Evolutionary conservation across 2,329 filamentous ascomycete genomes (phyloP).

Genomic region (Fusarium sp.): DNA sequence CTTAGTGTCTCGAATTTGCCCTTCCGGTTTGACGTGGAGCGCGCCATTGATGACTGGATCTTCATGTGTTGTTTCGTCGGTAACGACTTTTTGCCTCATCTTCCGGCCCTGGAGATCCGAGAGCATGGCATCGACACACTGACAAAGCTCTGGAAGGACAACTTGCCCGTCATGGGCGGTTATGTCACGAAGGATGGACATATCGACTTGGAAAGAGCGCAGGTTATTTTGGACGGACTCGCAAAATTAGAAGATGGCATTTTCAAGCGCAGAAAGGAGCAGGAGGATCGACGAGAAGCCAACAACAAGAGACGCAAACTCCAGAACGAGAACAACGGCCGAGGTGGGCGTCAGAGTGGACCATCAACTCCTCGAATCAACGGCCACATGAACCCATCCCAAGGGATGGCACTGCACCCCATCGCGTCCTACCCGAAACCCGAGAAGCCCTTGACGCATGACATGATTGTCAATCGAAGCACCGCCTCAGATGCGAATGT

Average conservation of each 20-base stretch:
- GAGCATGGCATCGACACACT: conserved; percentile 97
- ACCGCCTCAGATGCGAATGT: conserved; percentile 72
- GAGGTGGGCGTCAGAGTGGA: conserved; percentile 34
- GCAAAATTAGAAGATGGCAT: conserved; percentile 94
- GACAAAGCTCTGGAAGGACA: conserved; percentile 96
- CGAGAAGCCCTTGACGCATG: conserved; percentile 74
- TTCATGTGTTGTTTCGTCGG: conserved; percentile 99
- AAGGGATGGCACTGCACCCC: conserved; percentile 48
- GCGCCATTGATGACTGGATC: conserved; percentile 96
- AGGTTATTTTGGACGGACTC: conserved; percentile 85
- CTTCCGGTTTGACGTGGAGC: conserved; percentile 91
- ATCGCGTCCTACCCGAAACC: conserved; percentile 62
- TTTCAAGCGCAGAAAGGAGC: conserved; percentile 85
- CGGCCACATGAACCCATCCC: conserved; percentile 49
- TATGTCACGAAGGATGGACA: conserved; percentile 96
- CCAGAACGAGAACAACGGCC: conserved; percentile 62
- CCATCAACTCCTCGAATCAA: conserved; percentile 36
- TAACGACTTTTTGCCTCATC: conserved; percentile 96
- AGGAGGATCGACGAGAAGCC: conserved; percentile 82
- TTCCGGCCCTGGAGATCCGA: conserved; percentile 96
- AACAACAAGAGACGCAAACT: conserved; percentile 79
- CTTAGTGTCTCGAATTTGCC: conserved; percentile 81
- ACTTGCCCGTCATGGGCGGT: conserved; percentile 87
- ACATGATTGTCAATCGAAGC: conserved; percentile 82
- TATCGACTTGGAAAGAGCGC: conserved; percentile 85